Base-by-base conservation (phyloP, 2,329 filamentous ascomycete genomes). In the Lachnellula suecica region DNA sequence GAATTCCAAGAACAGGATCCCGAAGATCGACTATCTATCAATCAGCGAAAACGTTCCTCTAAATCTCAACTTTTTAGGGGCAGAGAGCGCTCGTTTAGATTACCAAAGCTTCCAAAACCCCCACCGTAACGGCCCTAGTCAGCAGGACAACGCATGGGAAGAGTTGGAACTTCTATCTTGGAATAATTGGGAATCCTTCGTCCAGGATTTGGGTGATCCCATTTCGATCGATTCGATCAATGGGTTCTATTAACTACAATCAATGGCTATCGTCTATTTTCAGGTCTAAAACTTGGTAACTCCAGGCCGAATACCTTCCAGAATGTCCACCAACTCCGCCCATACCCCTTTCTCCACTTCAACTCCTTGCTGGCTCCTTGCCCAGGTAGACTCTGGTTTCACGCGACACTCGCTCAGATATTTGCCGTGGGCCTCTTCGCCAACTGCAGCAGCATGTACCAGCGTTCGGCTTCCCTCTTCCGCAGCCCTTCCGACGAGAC, bases 401-500 rank as follows among this genome's bases (percentile, higher is more conserved):
- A 61, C 48, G 29, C 46, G 29, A 35, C 59, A 59, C 25, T 59
- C 54, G 20, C 37, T 42, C 57, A 64, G 52, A 44, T 62, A 62
- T 24, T 57, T 19, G 5, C 66, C 65, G 47, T 68, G 60, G 9
- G 41, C 49, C 20, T 51, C 49, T 4, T 19, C n/a, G 13, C 20
- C 31, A 31, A 66, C 73, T 65, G 63, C 4, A 78, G 68, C 37
- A 76, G 19, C 41, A 5, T 59, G 4, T 37, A 60, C 44, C 1
- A 60, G 34, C 22, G 72, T 77, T 13, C 79, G 69, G 51, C 69
- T 72, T 2, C 79, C 78, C 3, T 71, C 69, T 64, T 81, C 79
- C 0, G 73, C 70, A 0, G 69, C 69, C 19, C 77, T 68, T 2
- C 70, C 77, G 27, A 76, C 47, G 22, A 73, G 8, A 54, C 44